Evolutionary conservation across 352 stramenopile species (phyloP).

Genomic region (Hyaloperonospora arabidopsidis): DNA sequence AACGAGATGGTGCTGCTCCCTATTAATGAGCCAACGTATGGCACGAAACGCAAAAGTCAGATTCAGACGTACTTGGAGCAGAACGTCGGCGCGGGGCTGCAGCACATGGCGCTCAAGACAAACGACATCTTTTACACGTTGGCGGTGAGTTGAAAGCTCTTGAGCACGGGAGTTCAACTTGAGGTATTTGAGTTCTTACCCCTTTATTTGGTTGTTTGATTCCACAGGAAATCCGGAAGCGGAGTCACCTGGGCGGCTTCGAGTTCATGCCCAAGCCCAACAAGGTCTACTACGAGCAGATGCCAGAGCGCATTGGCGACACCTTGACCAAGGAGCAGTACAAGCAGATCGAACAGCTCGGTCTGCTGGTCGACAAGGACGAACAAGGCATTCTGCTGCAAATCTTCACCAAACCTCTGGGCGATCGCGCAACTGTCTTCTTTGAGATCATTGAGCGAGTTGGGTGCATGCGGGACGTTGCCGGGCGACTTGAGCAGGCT

Average conservation of each 20-base stretch:
- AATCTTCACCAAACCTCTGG: slow-evolving; percentile 88
- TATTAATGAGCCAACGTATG: slow-evolving; percentile 93
- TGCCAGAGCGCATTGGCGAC: slow-evolving; percentile 74
- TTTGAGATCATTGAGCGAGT: slow-evolving; percentile 92
- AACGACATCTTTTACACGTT: slow-evolving; percentile 94
- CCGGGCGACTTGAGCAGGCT: slow-evolving; percentile 66
- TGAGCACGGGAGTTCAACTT: too few species aligned
- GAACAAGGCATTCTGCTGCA: slow-evolving; percentile 90
- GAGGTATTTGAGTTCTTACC: neutral
- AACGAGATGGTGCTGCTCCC: slow-evolving; percentile 91
- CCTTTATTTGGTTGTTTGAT: slow-evolving; percentile 1
- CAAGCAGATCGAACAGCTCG: slow-evolving; percentile 87
- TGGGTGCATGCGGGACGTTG: slow-evolving; percentile 75
- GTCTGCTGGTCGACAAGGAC: slow-evolving; percentile 91
- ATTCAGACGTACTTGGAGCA: slow-evolving; percentile 95
- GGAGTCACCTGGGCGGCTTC: slow-evolving; percentile 64
- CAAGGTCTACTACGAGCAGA: slow-evolving; percentile 86
- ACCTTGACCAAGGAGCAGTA: slow-evolving; percentile 83
- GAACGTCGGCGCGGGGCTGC: slow-evolving; percentile 90
- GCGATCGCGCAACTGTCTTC: slow-evolving; percentile 84
- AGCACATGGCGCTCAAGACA: slow-evolving; percentile 96
- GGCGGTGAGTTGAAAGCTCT: slow-evolving; percentile 9
- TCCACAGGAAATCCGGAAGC: slow-evolving; percentile 59
- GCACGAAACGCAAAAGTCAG: slow-evolving; percentile 89
- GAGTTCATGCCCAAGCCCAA: slow-evolving; percentile 84